Evolutionary conservation across 805 yeast genomes (phyloP).

Genomic region (Candida maltosa): DNA sequence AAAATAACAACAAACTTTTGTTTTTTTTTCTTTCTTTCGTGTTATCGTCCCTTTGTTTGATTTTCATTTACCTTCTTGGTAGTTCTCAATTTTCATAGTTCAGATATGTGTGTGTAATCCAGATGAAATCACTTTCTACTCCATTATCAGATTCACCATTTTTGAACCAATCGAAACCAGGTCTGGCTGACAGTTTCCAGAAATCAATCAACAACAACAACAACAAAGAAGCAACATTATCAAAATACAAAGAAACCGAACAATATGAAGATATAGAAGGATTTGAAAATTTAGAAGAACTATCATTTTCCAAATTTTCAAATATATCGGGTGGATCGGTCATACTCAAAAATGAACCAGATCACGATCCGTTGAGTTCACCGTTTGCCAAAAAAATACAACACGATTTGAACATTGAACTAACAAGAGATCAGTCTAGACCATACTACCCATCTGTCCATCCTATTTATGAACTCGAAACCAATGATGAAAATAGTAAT

Average conservation of each 20-base stretch:
- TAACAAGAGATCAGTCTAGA: constrained; percentile 6
- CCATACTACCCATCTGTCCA: background rate
- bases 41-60: no score
- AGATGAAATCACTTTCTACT: no score
- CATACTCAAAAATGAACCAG: background rate
- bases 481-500: constrained; percentile 5
- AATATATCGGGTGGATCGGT: constrained; percentile 11
- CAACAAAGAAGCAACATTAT: constrained; percentile 21
- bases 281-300: constrained; percentile 16
- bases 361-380: constrained; percentile 11
- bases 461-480: constrained; percentile 3
- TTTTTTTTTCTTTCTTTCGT: no score
- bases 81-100: no score
- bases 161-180: no score
- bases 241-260: constrained; percentile 22
- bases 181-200: no score
- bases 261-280: constrained; percentile 23
- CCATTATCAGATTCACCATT: no score
- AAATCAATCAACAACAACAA: background rate
- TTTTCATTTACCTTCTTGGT: no score
- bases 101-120: no score
- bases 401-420: constrained; percentile 12
- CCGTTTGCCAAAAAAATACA: constrained; percentile 31
- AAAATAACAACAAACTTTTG: no score
- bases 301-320: constrained; percentile 38